Conservation (phyloP, 306 rosid species). For the Amphicarpaea edgeworthii region DNA sequence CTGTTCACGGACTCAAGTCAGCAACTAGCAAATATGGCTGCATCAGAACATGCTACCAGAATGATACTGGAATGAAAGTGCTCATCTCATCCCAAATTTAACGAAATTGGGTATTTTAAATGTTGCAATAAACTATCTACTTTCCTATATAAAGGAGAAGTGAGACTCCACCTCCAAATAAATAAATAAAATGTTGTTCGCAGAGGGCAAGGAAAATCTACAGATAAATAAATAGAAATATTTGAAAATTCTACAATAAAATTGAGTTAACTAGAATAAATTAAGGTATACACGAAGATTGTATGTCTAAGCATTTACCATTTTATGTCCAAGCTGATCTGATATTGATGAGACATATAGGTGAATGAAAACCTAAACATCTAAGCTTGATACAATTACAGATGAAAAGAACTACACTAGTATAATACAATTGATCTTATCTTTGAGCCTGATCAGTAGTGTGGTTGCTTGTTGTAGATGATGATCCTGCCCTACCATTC, state of each 20-base stretch:
- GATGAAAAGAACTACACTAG: constrained; percentile 43
- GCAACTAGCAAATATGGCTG: no score
- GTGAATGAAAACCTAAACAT: constrained; percentile 48
- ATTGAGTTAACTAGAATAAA: constrained; percentile 60
- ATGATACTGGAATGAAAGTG: no score
- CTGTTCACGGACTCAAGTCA: no score
- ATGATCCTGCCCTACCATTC: constrained; percentile 66
- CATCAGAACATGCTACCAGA: no score
- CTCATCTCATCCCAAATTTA: no score
- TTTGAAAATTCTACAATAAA: constrained; percentile 45
- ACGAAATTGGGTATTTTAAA: no score
- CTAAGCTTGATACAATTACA: constrained; percentile 54
- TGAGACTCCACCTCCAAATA: no score
- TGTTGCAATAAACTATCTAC: no score
- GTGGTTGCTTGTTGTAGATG: constrained; percentile 76
- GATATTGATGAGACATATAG: constrained; percentile 51
- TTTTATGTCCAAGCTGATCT: constrained; percentile 52
- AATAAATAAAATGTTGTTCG: no score
- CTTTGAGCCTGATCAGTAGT: constrained; percentile 71
- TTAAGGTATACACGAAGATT: constrained; percentile 48
- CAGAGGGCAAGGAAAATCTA: constrained; percentile 3
- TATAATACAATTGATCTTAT: constrained; percentile 52
- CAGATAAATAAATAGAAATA: constrained; percentile 11
- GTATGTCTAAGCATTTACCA: constrained; percentile 45
- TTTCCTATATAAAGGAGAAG: no score